A percentile compares a stretch with the other conserved stretches of the same genome.
phyloP scores from a whole-genome alignment of 192 early-diverging fungal genomes.

The Allomyces javanicus region DNA sequence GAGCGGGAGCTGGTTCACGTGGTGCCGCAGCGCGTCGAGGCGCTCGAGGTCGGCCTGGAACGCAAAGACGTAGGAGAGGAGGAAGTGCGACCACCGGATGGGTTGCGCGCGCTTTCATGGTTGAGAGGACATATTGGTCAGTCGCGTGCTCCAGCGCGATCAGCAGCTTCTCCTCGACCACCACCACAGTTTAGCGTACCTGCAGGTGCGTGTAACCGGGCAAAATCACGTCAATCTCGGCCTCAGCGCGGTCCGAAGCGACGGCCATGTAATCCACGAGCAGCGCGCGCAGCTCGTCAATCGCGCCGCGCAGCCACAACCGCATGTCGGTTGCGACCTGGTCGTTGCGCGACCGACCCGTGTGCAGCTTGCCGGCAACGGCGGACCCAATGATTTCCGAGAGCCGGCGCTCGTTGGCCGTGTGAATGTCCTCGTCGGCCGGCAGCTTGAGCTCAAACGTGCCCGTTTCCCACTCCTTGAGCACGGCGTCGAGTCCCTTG shows the following conservation, averaged over 20 bases:
- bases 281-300: conserved; percentile 45
- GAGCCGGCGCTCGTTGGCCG: conserved; percentile 89
- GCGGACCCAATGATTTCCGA: conserved; percentile 68
- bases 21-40: conserved; percentile 56
- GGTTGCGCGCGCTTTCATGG: conserved; percentile 69
- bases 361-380: conserved; percentile 93
- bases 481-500: conserved; percentile 52
- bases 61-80: conserved; percentile 75
- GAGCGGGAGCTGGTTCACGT: conserved; percentile 66
- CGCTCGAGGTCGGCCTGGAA: conserved; percentile 78
- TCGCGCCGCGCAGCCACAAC: conserved; percentile 51
- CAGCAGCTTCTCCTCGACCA: not conserved
- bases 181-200: conserved; percentile 12
- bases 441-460: conserved; percentile 40
- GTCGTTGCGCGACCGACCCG: conserved; percentile 86
- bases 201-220: conserved; percentile 99
- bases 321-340: conserved; percentile 97
- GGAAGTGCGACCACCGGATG: conserved; percentile 86
- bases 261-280: conserved; percentile 47
- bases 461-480: conserved; percentile 57
- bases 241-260: conserved; percentile 56
- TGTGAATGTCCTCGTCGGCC: conserved; percentile 97
- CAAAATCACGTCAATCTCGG: conserved; percentile 88
- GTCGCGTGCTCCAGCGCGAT: not conserved
- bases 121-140: conserved; percentile 1